These are phyloP conservation scores for Oehlia diaphana DNA, from an alignment of 192 early-diverging fungal species.

Conservation along the genomic window DNA sequence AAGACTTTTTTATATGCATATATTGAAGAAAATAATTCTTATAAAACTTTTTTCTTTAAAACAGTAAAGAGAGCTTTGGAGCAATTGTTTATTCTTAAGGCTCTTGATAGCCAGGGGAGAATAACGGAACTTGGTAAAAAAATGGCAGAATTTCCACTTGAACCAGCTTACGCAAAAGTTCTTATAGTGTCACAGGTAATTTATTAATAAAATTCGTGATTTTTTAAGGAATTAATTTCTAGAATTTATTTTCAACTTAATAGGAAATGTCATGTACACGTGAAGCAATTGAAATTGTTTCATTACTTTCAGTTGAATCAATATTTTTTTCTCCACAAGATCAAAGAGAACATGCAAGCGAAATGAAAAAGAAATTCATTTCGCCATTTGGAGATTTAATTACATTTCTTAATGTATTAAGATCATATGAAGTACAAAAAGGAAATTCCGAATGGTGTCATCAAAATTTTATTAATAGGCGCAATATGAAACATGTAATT, in stretches of 20 bases:
- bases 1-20: background rate
- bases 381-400: slow-evolving; percentile 91
- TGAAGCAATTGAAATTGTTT: slow-evolving; percentile 87
- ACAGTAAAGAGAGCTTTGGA: slow-evolving; percentile 79
- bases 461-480: slow-evolving; percentile 87
- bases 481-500: slow-evolving; percentile 83
- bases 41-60: background rate
- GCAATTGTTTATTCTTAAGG: slow-evolving; percentile 85
- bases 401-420: slow-evolving; percentile 84
- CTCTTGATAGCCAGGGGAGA: slow-evolving; percentile 78
- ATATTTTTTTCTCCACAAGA: slow-evolving; percentile 88
- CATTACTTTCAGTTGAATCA: slow-evolving; percentile 89
- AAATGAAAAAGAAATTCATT: slow-evolving; percentile 78
- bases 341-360: slow-evolving; percentile 81
- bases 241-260: background rate
- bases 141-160: slow-evolving; percentile 93
- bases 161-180: slow-evolving; percentile 87
- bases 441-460: slow-evolving; percentile 87
- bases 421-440: slow-evolving; percentile 72
- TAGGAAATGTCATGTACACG: slow-evolving; percentile 71
- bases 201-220: background rate
- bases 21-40: background rate
- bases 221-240: background rate
- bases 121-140: slow-evolving; percentile 75
- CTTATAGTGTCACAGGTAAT: slow-evolving; percentile 76